These are phyloP conservation scores for Tetragonia tetragonoides DNA, from an alignment of 148 eudicot genomes.

Conservation along the genomic window DNA sequence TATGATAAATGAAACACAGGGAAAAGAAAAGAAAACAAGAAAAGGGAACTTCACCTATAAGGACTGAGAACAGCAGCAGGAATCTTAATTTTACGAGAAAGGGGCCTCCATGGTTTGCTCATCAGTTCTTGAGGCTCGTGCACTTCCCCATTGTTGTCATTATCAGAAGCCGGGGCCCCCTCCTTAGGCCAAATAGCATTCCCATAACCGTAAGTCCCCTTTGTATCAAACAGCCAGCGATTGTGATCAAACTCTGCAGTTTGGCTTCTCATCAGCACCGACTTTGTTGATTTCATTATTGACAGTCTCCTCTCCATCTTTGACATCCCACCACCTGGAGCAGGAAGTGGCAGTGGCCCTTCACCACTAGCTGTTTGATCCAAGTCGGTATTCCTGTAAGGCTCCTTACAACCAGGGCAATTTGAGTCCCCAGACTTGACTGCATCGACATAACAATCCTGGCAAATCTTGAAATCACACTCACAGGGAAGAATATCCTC, in stretches of 20 bases:
- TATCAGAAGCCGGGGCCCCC: conserved; percentile 47
- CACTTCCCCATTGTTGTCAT: conserved; percentile 38
- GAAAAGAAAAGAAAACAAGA: not conserved
- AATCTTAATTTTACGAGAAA: conserved; percentile 78
- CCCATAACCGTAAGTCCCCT: conserved; percentile 89
- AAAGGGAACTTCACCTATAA: conserved; percentile 49
- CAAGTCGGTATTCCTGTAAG: conserved; percentile 57
- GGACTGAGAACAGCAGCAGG: conserved; percentile 87
- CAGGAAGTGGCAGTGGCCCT: conserved; percentile 52
- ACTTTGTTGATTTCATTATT: conserved; percentile 65
- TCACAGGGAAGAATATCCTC: conserved; percentile 79
- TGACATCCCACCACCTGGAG: conserved; percentile 48
- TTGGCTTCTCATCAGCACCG: conserved; percentile 72
- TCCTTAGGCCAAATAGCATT: conserved; percentile 95
- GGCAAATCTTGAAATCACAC: conserved; percentile 84
- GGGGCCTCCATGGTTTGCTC: conserved; percentile 90
- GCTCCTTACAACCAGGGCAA: conserved; percentile 89
- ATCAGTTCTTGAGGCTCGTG: conserved; percentile 58
- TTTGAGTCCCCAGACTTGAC: conserved; percentile 54
- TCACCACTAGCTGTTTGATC: conserved; percentile 36
- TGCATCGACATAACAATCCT: conserved; percentile 81
- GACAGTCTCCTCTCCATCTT: conserved; percentile 78
- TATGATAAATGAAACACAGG: not conserved
- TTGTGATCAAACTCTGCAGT: conserved; percentile 86
- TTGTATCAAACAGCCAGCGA: conserved; percentile 81